Base-by-base conservation (phyloP, 2,329 filamentous ascomycete species). In the Sarocladium kiliense region DNA sequence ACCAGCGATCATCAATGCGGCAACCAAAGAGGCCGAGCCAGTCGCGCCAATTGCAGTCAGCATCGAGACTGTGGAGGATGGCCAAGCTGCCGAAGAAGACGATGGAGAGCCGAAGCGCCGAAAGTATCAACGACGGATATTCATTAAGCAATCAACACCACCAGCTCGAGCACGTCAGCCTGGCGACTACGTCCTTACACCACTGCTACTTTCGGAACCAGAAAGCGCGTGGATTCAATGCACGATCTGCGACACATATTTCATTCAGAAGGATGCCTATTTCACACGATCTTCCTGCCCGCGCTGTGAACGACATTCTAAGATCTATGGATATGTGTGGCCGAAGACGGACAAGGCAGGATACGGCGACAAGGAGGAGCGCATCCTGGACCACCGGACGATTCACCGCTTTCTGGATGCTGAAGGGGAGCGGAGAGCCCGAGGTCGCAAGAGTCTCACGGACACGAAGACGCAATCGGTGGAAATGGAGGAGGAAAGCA, bases 241-340 rank as follows among this genome's bases (percentile, higher is more conserved):
- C 72, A 89, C 85, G 53, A 91, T 88, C 25, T 99, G 94, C 72
- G 81, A 83, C 51, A 80, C 80, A 1, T 84, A 86, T 57, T 99
- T 97, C 66, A 87, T 97, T 5, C 93, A 97, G 68, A 80, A 84
- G 39, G 88, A 97, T 60, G 91, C 90, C 0, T 97, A 96, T 68
- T 87, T 86, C 60, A 97, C 92, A 1, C 84, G 87, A 54, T 85
- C 88, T 50, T 87, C 90, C 16, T 99, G 94, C 68, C 92, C 91
- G 3, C 84, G 94, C 6, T 99, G 94, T 69, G 94, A 99, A 73
- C 84, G 94, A 0, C 94, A 99, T 66, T 95, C 89, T 16, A 97
- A 96, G 74, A 75, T 99, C 1, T 99, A 97, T 67, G 95, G 95
- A 0, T 97, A 89, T 66, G 79, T 88, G 56, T 99, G 94, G 94